Percentiles rank a stretch among this genome's conserved stretches.
These are phyloP conservation scores for Jimgerdemannia lactiflua DNA, from an alignment of 192 early-diverging fungal species.

Conservation along the genomic window DNA sequence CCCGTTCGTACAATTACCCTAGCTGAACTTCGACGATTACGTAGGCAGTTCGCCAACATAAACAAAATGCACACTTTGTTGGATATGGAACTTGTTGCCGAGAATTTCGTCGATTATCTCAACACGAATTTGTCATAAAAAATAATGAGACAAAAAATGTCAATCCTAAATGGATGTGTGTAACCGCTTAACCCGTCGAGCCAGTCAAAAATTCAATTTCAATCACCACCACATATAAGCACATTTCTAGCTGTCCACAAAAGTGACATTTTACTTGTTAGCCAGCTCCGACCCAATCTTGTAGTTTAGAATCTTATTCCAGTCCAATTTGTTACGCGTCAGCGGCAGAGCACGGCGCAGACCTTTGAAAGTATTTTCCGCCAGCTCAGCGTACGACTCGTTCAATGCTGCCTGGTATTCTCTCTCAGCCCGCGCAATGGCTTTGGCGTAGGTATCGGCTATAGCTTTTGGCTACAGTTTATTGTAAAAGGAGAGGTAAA, in stretches of 20 bases:
- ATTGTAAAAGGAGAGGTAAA: conserved; percentile 26
- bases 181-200: too few relatives aligned
- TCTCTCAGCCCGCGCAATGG: conserved; percentile 69
- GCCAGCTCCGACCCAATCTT: conserved; percentile 43
- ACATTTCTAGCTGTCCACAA: too few relatives aligned
- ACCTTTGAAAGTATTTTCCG: conserved; percentile 88
- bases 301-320: conserved; percentile 79
- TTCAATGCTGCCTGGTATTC: conserved; percentile 86
- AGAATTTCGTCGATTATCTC: conserved; percentile 90
- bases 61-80: conserved; percentile 83
- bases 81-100: conserved; percentile 68
- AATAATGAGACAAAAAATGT: too few relatives aligned
- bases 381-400: conserved; percentile 73
- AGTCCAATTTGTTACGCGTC: conserved; percentile 91
- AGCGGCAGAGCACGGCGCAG: conserved; percentile 88
- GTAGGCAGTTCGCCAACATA: conserved; percentile 83
- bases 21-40: conserved; percentile 74
- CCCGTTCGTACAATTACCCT: conserved; percentile 75
- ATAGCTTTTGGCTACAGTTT: neutral
- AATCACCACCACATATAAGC: too few relatives aligned
- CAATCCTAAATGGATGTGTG: too few relatives aligned
- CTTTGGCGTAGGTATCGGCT: conserved; percentile 57
- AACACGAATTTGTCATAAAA: conserved; percentile 62
- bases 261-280: conserved; percentile 31
- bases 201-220: too few relatives aligned